Conservation (phyloP, 768 basidiomycete genomes). For the Austroboletus eburneus region DNA sequence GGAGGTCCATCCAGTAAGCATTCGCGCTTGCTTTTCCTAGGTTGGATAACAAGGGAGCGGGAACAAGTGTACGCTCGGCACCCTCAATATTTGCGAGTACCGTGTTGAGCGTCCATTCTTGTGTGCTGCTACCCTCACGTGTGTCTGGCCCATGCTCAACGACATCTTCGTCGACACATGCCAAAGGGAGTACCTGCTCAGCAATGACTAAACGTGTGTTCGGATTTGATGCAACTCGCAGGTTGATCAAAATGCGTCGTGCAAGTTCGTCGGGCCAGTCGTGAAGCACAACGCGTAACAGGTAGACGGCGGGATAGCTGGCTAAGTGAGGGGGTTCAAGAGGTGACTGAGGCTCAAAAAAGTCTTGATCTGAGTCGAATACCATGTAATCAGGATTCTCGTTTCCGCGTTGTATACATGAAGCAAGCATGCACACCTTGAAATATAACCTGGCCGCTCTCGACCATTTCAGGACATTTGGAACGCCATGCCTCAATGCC, state of each 20-base stretch:
- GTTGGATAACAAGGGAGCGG: constrained; percentile 65
- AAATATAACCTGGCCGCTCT: constrained; percentile 49
- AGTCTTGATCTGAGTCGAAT: constrained; percentile 56
- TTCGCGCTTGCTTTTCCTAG: constrained; percentile 64
- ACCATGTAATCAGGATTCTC: background rate
- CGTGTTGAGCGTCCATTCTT: constrained; percentile 26
- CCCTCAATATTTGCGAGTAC: constrained; percentile 45
- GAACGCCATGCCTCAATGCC: constrained; percentile 55
- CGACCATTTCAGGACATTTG: constrained; percentile 55
- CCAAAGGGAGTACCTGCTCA: constrained; percentile 67
- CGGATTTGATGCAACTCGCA: constrained; percentile 34
- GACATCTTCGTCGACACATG: constrained; percentile 51
- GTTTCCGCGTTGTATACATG: background rate
- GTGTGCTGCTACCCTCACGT: constrained; percentile 1
- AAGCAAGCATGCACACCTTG: constrained; percentile 34
- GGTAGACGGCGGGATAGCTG: constrained; percentile 55
- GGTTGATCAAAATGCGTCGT: constrained; percentile 40
- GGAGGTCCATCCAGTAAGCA: constrained; percentile 69
- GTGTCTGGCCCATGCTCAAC: constrained; percentile 4
- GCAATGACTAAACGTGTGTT: constrained; percentile 64
- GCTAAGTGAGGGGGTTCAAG: constrained; percentile 28
- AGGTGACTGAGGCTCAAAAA: constrained; percentile 59
- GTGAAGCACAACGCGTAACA: constrained; percentile 68
- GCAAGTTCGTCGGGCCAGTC: constrained; percentile 72
- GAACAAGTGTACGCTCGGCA: constrained; percentile 49